Conservation (phyloP, 164 flowering plant species). For the Piper betle region DNA sequence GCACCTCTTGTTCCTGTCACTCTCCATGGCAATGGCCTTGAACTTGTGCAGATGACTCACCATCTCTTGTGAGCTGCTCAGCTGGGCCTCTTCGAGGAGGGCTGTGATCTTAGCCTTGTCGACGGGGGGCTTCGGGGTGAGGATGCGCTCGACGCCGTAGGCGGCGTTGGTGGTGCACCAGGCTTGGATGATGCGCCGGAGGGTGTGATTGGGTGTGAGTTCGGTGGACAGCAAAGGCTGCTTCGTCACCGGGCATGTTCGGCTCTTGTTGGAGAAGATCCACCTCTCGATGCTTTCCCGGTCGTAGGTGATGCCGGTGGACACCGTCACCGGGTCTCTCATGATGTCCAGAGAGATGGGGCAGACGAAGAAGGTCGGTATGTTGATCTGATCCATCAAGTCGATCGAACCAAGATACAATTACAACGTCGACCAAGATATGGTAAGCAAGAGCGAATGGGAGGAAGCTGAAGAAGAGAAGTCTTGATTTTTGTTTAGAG, state of each 20-base stretch:
- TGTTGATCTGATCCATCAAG: conserved; percentile 37
- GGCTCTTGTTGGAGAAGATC: conserved; percentile 40
- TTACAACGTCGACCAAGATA: background rate
- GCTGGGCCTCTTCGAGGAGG: conserved; percentile 26
- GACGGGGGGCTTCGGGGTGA: conserved; percentile 51
- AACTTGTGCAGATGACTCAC: conserved; percentile 30
- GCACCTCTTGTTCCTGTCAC: conserved; percentile 26
- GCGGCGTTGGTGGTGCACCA: conserved; percentile 67
- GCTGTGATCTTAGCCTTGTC: conserved; percentile 26
- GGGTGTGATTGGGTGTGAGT: conserved; percentile 70
- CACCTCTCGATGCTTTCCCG: conserved; percentile 61
- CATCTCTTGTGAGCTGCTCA: conserved; percentile 10
- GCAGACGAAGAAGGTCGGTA: conserved; percentile 60
- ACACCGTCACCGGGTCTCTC: conserved; percentile 71
- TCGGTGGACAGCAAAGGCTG: conserved; percentile 20
- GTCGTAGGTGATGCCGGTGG: conserved; percentile 81
- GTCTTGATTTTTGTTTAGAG: background rate
- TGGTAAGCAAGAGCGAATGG: background rate
- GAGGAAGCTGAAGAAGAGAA: background rate
- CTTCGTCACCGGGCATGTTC: conserved; percentile 56
- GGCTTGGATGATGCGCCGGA: conserved; percentile 61
- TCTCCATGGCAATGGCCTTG: conserved; percentile 21
- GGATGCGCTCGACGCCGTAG: conserved; percentile 43
- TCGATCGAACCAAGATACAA: background rate
- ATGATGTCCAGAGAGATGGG: conserved; percentile 73